Base-by-base conservation (phyloP, 495 filamentous ascomycete species). In the Aspergillus affinis region DNA sequence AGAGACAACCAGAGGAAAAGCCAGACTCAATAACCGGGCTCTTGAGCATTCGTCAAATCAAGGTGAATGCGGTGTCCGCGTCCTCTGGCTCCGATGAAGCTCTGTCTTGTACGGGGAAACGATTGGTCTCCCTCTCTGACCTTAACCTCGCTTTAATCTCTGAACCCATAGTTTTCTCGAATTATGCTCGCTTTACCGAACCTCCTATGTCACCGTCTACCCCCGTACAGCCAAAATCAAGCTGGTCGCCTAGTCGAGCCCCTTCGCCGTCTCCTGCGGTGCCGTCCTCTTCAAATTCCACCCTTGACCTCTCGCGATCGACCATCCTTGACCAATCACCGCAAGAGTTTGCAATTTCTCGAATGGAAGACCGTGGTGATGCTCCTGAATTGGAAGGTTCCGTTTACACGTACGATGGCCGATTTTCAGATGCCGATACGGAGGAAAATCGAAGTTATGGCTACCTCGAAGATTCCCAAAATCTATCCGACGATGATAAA, bases 121-220 rank as follows among this genome's bases (percentile, higher is more conserved):
- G 90, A 50, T 81, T 83, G 32, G 75, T 94, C 26, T 81, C 78
- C 17, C 70, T 93, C 21, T 77, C 76, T 32, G 83, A 83, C 55
- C 85, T 92, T 57, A 80, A 84, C 36, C 80, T 84, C 6, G 81
- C 82, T 48, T 75, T 94, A 44, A 84, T 91, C 44, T 89, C 90
- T 17, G 88, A 92, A 55, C 83, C 89, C 17, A 80, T 84, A 47
- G 78, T 92, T 0, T 93, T 93, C 61, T 86, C 88, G 9, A 84
- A 82, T 6, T 77, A 90, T 58, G 75, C 82, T 18, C 80, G 80
- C 18, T 87, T 86, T 18, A 80, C 84, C 2, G 82, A 82, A 2
- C 81, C 86, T 65, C 76, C 81, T 6, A 19, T 48, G 5, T 89
- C 88, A 45, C 86, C 88, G n/a, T 74, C 77, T 3, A 81, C 78